Evolutionary conservation across 495 filamentous ascomycete species (phyloP).

Genomic region (Lepraria neglecta): DNA sequence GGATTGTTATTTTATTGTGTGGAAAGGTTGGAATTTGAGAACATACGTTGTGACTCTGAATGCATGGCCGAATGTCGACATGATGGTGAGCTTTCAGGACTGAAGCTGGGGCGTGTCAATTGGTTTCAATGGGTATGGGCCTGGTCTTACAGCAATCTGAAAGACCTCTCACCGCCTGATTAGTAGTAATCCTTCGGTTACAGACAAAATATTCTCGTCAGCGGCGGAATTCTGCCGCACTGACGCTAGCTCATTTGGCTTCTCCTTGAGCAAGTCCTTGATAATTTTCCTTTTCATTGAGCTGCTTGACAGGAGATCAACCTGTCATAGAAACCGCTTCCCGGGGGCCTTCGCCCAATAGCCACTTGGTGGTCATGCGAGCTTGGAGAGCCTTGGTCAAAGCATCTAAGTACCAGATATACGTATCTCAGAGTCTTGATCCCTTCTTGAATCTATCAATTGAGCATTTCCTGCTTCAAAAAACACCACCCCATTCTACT

Average conservation of each 20-base stretch:
- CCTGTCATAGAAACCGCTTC: too few relatives aligned
- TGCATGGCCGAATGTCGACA: slow-evolving; percentile 88
- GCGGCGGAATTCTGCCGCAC: slow-evolving; percentile 1
- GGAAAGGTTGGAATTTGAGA: not conserved
- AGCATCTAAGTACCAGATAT: slow-evolving; percentile 57
- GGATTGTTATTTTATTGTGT: slow-evolving; percentile 18
- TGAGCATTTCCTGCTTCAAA: slow-evolving; percentile 80
- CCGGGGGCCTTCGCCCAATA: too few relatives aligned
- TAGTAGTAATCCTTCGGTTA: not conserved
- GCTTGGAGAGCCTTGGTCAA: slow-evolving; percentile 14
- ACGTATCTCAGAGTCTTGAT: slow-evolving; percentile 64
- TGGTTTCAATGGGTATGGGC: not conserved
- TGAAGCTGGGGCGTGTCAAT: not conserved
- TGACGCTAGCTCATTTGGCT: not conserved
- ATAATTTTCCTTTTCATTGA: too few relatives aligned
- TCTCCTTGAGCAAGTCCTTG: too few relatives aligned
- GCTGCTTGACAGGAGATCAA: too few relatives aligned
- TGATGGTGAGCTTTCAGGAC: slow-evolving; percentile 31
- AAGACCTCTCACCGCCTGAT: too few relatives aligned
- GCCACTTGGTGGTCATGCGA: not conserved
- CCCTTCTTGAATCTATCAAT: slow-evolving; percentile 95
- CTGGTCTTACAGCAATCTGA: not conserved
- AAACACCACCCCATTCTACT: slow-evolving; percentile 60
- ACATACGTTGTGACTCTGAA: slow-evolving; percentile 82
- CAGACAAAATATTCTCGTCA: not conserved